Evolutionary conservation across 1,139 yeast genomes (phyloP).

Genomic region (Taiozyma sp.): DNA sequence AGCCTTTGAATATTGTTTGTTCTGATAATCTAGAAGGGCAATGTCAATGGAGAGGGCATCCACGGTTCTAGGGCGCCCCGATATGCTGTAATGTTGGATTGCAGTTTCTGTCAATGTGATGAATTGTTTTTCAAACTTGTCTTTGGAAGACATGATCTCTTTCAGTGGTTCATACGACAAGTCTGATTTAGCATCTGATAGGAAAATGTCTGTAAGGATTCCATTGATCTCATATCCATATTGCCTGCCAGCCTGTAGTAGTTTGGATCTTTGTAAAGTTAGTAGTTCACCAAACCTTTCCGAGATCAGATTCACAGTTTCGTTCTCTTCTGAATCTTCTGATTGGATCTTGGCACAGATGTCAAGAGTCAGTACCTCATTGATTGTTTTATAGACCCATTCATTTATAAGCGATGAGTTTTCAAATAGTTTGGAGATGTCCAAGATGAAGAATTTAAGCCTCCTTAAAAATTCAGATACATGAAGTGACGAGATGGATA

Average conservation of each 20-base stretch:
- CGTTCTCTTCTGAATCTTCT: slow-evolving; percentile 6
- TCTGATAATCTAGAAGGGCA: slow-evolving; percentile 64
- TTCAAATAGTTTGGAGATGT: slow-evolving; percentile 29
- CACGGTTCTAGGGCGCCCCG: slow-evolving; percentile 48
- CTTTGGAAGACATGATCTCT: slow-evolving; percentile 15
- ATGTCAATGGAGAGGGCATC: slow-evolving; percentile 79
- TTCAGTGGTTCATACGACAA: slow-evolving; percentile 14
- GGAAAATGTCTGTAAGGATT: slow-evolving; percentile 33
- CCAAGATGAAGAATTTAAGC: slow-evolving; percentile 36
- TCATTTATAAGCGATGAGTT: slow-evolving; percentile 10
- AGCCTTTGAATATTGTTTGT: slow-evolving; percentile 55
- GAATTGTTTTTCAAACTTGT: slow-evolving; percentile 26
- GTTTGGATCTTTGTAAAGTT: slow-evolving; percentile 39
- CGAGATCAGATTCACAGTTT: slow-evolving; percentile 12
- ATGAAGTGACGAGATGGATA: slow-evolving; percentile 32
- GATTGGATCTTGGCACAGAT: slow-evolving; percentile 10
- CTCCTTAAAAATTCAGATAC: slow-evolving; percentile 29
- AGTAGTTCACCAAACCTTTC: slow-evolving; percentile 46
- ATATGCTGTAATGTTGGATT: slow-evolving; percentile 24
- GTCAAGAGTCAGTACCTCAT: slow-evolving; percentile 14
- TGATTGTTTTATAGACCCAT: slow-evolving; percentile 22
- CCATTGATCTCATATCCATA: slow-evolving; percentile 39
- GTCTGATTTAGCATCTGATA: slow-evolving; percentile 2
- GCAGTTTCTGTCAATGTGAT: slow-evolving; percentile 27
- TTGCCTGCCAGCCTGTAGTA: slow-evolving; percentile 34